A percentile compares a stretch with the other conserved stretches of the same genome.
Evolutionary conservation across 2,329 filamentous ascomycete species (phyloP).

Genomic region (Verticillium nonalfalfae): DNA sequence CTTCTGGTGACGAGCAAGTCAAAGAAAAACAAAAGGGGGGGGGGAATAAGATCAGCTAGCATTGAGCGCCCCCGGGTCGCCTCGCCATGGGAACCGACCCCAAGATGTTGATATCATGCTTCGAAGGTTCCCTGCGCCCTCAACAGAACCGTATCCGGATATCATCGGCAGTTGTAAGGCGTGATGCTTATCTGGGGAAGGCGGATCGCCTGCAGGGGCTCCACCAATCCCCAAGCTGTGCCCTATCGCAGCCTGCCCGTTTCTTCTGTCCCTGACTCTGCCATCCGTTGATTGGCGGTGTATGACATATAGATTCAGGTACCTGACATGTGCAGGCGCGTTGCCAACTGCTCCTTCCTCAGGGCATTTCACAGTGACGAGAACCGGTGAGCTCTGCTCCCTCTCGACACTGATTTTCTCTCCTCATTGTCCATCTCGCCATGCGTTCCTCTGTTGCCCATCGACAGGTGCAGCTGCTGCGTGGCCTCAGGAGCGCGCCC

Average conservation of each 20-base stretch:
- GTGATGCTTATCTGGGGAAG: background rate
- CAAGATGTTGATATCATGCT: background rate
- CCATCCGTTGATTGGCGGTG: background rate
- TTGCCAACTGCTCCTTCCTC: background rate
- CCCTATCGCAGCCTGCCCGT: background rate
- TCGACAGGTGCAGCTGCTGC: background rate
- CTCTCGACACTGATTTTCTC: background rate
- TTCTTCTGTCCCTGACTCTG: background rate
- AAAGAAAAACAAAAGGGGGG: too few species aligned
- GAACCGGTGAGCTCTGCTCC: background rate
- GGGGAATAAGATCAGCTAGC: too few species aligned
- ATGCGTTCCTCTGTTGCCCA: conserved; percentile 1
- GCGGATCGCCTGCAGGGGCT: too few species aligned
- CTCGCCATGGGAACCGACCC: too few species aligned
- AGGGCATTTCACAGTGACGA: background rate
- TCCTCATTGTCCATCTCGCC: background rate
- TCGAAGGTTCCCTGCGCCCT: background rate
- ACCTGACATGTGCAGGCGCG: background rate
- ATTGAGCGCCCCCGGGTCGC: too few species aligned
- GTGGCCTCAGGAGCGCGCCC: background rate
- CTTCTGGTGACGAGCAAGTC: too few species aligned
- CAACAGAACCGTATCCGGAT: background rate
- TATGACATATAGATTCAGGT: background rate
- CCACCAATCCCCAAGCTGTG: background rate
- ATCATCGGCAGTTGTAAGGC: background rate